Evolutionary conservation across 2,329 filamentous ascomycete species (phyloP).

Genomic region (Penicillium sp.): DNA sequence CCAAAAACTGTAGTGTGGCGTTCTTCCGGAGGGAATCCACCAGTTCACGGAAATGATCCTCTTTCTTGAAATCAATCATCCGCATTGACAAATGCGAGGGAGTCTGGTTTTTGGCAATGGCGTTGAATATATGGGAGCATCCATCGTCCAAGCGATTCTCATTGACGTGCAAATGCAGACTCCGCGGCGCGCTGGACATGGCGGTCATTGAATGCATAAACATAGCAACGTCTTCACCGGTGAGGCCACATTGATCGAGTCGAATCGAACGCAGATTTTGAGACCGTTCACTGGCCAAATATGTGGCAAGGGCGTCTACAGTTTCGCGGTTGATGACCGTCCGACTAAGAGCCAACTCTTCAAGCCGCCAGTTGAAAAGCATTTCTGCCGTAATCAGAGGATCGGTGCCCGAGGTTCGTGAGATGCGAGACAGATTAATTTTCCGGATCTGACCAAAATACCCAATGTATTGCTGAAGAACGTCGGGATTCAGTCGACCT

Average conservation of each 20-base stretch:
- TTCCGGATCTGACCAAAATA: slow-evolving; percentile 67
- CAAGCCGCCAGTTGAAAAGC: slow-evolving; percentile 65
- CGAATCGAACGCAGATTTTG: slow-evolving; percentile 61
- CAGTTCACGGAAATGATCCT: slow-evolving; percentile 64
- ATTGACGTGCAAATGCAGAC: slow-evolving; percentile 67
- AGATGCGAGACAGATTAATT: slow-evolving; percentile 66
- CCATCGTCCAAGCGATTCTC: slow-evolving; percentile 55
- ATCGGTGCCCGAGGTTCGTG: slow-evolving; percentile 63
- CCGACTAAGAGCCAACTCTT: slow-evolving; percentile 66
- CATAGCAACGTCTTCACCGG: slow-evolving; percentile 64
- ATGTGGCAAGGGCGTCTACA: slow-evolving; percentile 65
- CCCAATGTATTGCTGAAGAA: slow-evolving; percentile 67
- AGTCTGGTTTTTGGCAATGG: slow-evolving; percentile 54
- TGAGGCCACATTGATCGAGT: slow-evolving; percentile 67
- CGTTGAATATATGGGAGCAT: slow-evolving; percentile 45
- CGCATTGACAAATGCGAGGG: slow-evolving; percentile 66
- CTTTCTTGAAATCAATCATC: slow-evolving; percentile 68
- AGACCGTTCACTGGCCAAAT: slow-evolving; percentile 63
- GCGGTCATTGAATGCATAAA: slow-evolving; percentile 65
- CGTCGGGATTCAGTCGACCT: slow-evolving; percentile 62
- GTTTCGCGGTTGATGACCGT: slow-evolving; percentile 63
- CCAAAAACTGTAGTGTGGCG: slow-evolving; percentile 62
- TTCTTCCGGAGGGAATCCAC: slow-evolving; percentile 64
- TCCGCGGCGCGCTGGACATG: slow-evolving; percentile 51
- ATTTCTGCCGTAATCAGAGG: slow-evolving; percentile 67